These are phyloP conservation scores for Mycena indigotica DNA, from an alignment of 768 basidiomycete genomes.

Conservation along the genomic window DNA sequence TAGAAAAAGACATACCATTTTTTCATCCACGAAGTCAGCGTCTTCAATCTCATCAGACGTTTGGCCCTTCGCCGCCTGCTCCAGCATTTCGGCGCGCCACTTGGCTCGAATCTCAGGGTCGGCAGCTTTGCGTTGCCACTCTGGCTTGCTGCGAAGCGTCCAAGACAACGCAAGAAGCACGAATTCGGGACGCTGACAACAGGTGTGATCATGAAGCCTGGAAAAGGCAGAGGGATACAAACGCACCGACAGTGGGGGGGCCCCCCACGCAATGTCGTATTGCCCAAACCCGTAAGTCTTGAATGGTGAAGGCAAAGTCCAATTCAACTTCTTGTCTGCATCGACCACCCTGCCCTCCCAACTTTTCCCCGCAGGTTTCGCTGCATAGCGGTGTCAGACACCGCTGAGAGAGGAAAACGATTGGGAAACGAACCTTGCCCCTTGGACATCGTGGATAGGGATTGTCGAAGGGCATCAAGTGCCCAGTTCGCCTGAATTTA, in stretches of 20 bases:
- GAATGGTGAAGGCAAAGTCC: background rate
- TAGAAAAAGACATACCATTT: conserved; percentile 6
- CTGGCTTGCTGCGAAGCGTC: conserved; percentile 13
- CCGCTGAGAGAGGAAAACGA: no score
- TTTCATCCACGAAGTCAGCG: conserved; percentile 1
- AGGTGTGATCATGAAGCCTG: no score
- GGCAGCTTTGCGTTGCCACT: conserved; percentile 5
- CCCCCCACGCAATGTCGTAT: background rate
- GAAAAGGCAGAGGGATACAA: no score
- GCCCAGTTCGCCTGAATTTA: no score
- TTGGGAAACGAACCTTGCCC: no score
- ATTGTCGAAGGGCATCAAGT: background rate
- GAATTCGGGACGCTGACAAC: conserved; percentile 3
- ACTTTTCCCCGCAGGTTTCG: no score
- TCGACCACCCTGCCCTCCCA: background rate
- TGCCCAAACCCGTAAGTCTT: background rate
- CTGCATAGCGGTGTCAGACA: no score
- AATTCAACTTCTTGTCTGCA: background rate
- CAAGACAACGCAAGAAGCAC: conserved; percentile 11
- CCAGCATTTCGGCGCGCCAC: conserved; percentile 13
- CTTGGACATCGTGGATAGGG: no score
- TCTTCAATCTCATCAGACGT: background rate
- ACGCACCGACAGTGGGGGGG: background rate
- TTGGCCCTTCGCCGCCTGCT: background rate
- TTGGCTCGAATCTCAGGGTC: conserved; percentile 13